A percentile compares a stretch with the other conserved stretches of the same genome.
These are phyloP conservation scores for Arabidopsis hybrid DNA, from an alignment of 441 rosid species.

Conservation along the genomic window DNA sequence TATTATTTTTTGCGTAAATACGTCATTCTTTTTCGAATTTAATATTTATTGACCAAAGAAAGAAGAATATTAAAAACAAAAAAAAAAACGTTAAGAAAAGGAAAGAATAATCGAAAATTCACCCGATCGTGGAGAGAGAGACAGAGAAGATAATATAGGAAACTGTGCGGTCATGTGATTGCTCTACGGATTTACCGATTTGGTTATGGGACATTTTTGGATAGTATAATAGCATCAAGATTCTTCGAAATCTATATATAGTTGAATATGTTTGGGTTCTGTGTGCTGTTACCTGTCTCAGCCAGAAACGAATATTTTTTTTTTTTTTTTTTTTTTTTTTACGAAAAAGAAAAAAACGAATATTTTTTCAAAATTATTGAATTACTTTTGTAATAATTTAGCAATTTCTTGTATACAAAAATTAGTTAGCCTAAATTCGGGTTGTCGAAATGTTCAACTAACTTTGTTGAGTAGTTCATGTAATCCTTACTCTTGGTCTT, in stretches of 20 bases:
- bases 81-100: neutral
- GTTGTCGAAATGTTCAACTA: neutral
- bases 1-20: neutral
- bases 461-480: neutral
- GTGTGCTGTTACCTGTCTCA: neutral
- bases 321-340: too few species aligned
- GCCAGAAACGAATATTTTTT: too few species aligned
- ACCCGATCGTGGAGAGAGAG: neutral
- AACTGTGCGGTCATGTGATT: slow-evolving; percentile 42
- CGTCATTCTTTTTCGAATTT: neutral
- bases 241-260: slow-evolving; percentile 9
- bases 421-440: neutral
- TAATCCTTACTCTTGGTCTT: neutral
- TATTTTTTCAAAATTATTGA: too few species aligned
- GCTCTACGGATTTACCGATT: slow-evolving; percentile 9
- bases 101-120: neutral
- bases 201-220: slow-evolving; percentile 29
- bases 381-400: neutral
- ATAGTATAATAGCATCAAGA: neutral
- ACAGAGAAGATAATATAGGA: slow-evolving; percentile 20
- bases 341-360: too few species aligned
- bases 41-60: neutral
- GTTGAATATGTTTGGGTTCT: slow-evolving; percentile 3
- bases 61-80: neutral
- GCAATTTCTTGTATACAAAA: neutral